Conservation (phyloP, 805 yeast genomes). For the Candida sanyiensis region DNA sequence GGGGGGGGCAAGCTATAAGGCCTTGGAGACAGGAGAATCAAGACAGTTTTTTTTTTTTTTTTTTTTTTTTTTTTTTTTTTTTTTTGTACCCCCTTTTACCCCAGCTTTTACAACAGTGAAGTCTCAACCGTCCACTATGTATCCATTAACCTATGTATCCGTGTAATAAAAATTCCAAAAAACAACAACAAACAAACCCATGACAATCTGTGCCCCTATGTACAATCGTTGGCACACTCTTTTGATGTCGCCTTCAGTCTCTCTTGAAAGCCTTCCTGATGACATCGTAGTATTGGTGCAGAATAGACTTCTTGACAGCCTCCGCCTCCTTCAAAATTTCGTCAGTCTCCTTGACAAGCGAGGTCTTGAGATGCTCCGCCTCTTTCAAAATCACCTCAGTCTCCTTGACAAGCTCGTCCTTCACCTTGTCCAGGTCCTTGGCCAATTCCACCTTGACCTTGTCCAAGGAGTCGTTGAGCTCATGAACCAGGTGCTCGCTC, state of each 20-base stretch:
- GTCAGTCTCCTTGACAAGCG: conserved; percentile 19
- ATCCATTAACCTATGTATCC: background rate
- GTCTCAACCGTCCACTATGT: too few relatives aligned
- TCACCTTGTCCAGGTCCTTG: conserved; percentile 32
- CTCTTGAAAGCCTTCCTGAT: conserved; percentile 21
- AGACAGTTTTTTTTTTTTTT: too few relatives aligned
- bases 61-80: too few relatives aligned
- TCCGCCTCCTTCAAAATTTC: conserved; percentile 23
- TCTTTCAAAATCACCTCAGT: conserved; percentile 27
- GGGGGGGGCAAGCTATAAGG: background rate
- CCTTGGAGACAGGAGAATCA: background rate
- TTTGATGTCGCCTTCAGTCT: conserved; percentile 1
- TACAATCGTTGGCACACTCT: background rate
- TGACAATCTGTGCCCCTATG: conserved; percentile 1
- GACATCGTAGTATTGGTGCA: conserved; percentile 19
- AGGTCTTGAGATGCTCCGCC: conserved; percentile 24
- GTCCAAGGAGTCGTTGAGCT: conserved; percentile 14
- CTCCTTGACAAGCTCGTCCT: conserved; percentile 44
- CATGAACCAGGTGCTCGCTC: conserved; percentile 25
- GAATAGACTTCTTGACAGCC: conserved; percentile 20
- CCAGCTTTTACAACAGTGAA: too few relatives aligned
- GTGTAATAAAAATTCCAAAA: too few relatives aligned
- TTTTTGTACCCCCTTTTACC: too few relatives aligned
- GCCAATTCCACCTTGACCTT: conserved; percentile 30
- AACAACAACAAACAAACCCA: background rate